Base-by-base conservation (phyloP, 2,329 filamentous ascomycete species). In the Coniochaeta prunicola region DNA sequence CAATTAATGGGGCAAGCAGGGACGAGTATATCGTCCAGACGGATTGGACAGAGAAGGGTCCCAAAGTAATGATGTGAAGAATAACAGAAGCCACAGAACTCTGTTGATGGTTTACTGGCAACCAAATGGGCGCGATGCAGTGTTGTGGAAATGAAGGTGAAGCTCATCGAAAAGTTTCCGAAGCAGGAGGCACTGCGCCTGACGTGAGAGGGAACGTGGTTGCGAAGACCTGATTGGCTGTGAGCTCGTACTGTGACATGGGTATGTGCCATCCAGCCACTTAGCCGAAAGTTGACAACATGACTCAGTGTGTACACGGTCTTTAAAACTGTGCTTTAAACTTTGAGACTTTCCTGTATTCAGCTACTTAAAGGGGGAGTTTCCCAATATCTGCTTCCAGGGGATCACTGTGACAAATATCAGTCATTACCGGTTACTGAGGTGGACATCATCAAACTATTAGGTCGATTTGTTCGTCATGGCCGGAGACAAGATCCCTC, bases 401-500 rank as follows among this genome's bases (percentile, higher is more conserved):
- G n/a, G n/a, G n/a, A n/a, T n/a, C n/a, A n/a, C n/a, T n/a, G n/a
- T n/a, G n/a, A n/a, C n/a, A n/a, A n/a, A n/a, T n/a, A n/a, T n/a
- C n/a, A 38, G 36, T 26, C 21, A 45, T 4, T 24, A 26, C 12
- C 40, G 36, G 19, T 12, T 13, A 9, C 15, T 17, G 10, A 5
- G 15, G 36, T 38, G 36, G n/a, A n/a, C n/a, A n/a, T 38, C 15
- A n/a, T n/a, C 15, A 15, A 38, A 38, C n/a, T n/a, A n/a, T n/a
- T n/a, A n/a, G n/a, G n/a, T n/a, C n/a, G n/a, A n/a, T n/a, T n/a
- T n/a, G n/a, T n/a, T n/a, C n/a, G n/a, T n/a, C 2, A 79, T 82
- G 80, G 74, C 74, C 50, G 70, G 74, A 63, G 76, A 79, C 63
- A 79, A 77, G 55, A 68, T 80, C 24, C 77, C 79, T n/a, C 77